A percentile compares a stretch with the other conserved stretches of the same genome.
Conservation (phyloP, 208 protist species). For the Leishmania amazonensis region DNA sequence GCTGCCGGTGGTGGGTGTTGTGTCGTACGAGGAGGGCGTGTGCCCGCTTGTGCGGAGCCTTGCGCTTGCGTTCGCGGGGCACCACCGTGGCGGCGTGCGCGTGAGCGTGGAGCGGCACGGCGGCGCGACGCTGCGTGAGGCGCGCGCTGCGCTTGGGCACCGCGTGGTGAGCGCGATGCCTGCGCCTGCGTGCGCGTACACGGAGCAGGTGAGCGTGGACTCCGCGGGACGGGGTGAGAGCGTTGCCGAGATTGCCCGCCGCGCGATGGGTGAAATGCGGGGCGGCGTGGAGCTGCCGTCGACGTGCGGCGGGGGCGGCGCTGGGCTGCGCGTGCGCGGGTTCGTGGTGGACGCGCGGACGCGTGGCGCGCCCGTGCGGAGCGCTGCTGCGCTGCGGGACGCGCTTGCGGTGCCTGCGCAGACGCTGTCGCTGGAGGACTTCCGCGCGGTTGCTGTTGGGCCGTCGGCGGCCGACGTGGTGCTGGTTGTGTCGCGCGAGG, state of each 20-base stretch:
- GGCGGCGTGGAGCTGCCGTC: slow-evolving; percentile 19
- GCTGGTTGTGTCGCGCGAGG: slow-evolving; percentile 36
- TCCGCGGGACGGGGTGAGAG: neutral
- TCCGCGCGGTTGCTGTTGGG: slow-evolving; percentile 32
- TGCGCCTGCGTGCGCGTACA: slow-evolving; percentile 30
- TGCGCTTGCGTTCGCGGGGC: slow-evolving; percentile 38
- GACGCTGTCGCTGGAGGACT: slow-evolving; percentile 64
- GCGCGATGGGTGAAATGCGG: neutral
- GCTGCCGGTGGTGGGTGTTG: slow-evolving; percentile 43
- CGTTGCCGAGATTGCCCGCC: neutral
- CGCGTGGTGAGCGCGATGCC: slow-evolving; percentile 27
- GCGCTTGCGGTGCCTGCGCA: slow-evolving; percentile 47
- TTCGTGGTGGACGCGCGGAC: slow-evolving; percentile 38
- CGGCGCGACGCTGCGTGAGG: slow-evolving; percentile 14
- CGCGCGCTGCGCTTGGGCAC: slow-evolving; percentile 22
- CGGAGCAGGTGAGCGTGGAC: neutral
- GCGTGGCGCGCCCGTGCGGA: slow-evolving; percentile 3
- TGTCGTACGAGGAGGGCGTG: slow-evolving; percentile 39
- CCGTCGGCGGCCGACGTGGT: slow-evolving; percentile 23
- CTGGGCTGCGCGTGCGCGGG: slow-evolving; percentile 30
- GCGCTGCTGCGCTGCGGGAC: neutral
- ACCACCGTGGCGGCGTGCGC: slow-evolving; percentile 35
- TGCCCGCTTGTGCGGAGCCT: slow-evolving; percentile 58
- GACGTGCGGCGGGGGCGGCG: slow-evolving; percentile 16
- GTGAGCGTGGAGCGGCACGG: slow-evolving; percentile 7